These are phyloP conservation scores for Candida schatavii DNA, from an alignment of 805 yeast species.

Conservation along the genomic window DNA sequence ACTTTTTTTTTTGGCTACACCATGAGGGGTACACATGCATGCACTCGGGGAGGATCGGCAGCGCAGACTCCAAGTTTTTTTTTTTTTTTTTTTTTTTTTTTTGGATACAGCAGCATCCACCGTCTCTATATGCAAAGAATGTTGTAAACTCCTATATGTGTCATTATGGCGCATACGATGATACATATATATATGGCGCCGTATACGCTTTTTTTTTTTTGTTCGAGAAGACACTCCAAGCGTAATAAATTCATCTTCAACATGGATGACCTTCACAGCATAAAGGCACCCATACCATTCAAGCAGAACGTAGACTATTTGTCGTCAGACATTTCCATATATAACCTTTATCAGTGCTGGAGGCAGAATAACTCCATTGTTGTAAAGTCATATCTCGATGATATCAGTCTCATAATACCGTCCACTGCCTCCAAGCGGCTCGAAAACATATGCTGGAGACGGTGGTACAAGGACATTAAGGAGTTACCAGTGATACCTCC, in stretches of 20 bases:
- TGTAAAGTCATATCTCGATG: slow-evolving; percentile 16
- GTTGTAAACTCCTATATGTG: neutral
- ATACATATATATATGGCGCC: neutral
- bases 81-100: too few relatives aligned
- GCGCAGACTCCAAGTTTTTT: too few relatives aligned
- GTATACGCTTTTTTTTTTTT: neutral
- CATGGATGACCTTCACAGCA: slow-evolving; percentile 6
- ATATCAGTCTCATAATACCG: slow-evolving; percentile 17
- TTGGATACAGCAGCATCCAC: too few relatives aligned
- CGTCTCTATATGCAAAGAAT: neutral
- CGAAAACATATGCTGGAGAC: slow-evolving; percentile 39
- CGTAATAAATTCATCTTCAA: neutral
- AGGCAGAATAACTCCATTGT: slow-evolving; percentile 17
- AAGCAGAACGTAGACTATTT: slow-evolving; percentile 32
- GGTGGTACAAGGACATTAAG: slow-evolving; percentile 31
- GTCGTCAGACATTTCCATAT: slow-evolving; percentile 12
- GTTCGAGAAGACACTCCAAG: neutral
- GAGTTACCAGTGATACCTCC: slow-evolving; percentile 37
- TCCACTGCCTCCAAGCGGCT: slow-evolving; percentile 24
- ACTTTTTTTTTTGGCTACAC: too few relatives aligned
- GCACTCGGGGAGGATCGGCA: too few relatives aligned
- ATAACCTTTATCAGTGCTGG: slow-evolving; percentile 24
- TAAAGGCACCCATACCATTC: slow-evolving; percentile 3
- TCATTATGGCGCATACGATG: neutral
- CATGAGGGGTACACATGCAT: too few relatives aligned